Evolutionary conservation across 2,329 filamentous ascomycete species (phyloP), one percentile per base, ranked within the genome.

Genomic region (Juglanconis sp.): DNA sequence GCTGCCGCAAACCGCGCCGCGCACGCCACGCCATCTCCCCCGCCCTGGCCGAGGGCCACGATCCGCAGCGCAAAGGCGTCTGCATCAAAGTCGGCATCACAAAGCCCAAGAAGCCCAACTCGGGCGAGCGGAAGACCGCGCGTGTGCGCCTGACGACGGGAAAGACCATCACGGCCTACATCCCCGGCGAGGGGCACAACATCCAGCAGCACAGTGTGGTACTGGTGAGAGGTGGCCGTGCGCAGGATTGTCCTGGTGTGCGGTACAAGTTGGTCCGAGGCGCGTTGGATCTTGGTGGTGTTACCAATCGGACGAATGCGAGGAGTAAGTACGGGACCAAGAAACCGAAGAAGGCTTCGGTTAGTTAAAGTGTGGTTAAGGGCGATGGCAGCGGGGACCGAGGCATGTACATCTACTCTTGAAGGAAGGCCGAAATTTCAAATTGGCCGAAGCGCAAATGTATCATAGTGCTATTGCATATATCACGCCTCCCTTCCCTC

Each of bases 121-220:
- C 95, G 34, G 95, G 93, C 59, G 92, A 98, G 82, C 84, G 95
- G 65, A 99, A 99, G 81, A 95, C 92, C 60, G 94, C 94, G 3
- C 91, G 94, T 81, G 89, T 99, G 24, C 83, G 93, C 67, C 80
- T 99, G 72, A 95, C 90, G 62, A 93, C 86, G 65, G 95, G 95
- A 58, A 91, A 87, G 72, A 84, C 96, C 61, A 82, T 99, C 64
- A 96, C 92, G 61, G 91, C 91, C 32, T 98, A 97, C 79, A 97
- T 99, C 71, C 92, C 93, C 38, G 95, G 95, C 56, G 94, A 98
- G 84, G 94, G 95, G 53, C 95, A 99, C 79, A 99, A 98, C 76
- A 93, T 98, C 66, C 94, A 98, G 82, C 95, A 98, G 83, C 96
- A 99, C 81, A 96, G 90, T 69, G 95, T 99, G 51, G 95, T 99